Base-by-base conservation (phyloP, 345 rosid species). In the Camelina laxa region DNA sequence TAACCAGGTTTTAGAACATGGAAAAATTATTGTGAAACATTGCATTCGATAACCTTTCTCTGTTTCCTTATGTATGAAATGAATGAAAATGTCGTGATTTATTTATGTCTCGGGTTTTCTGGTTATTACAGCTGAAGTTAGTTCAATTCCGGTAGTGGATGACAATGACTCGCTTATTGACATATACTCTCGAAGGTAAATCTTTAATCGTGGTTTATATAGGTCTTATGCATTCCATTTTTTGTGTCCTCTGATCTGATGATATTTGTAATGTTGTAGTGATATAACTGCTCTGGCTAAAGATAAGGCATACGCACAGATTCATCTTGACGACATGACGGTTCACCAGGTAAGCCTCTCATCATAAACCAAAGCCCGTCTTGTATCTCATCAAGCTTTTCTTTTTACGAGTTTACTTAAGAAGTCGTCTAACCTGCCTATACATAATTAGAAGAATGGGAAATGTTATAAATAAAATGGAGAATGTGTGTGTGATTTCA, bases 81-180 rank as follows among this genome's bases (percentile, higher is more conserved):
- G 66, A 17, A 49, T 12, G 56, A 48, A 38, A 19, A 35, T 31
- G 33, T 63, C 6, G 1, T 41, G 71, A 6, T 69, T 50, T 63
- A 44, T 45, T 14, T 27, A 49, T 48, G 51, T 72, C 41, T 67
- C 20, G 21, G 73, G 45, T 56, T 60, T 49, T 44, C 36, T 78
- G 51, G 24, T 35, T 22, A 55, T 70, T 83, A 79, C 90, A 96
- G 99, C 96, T 66, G 84, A 85, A 73, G 95, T 96, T 51, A 96
- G 98, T 84, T 92, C 99, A 6, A 84, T 96, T 80, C 99, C 96
- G 0, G 82, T 91, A 48, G 97, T 91, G 56, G 91, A 88, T 79
- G 97, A 89, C 31, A 87, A 91, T 81, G 91, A 89, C 80, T 84
- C 97, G 22, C 83, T 91, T 65, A 47, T 91, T 69, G 97, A 91